Conservation (phyloP, 2,329 filamentous ascomycete species). For the Trichoderma sp. region DNA sequence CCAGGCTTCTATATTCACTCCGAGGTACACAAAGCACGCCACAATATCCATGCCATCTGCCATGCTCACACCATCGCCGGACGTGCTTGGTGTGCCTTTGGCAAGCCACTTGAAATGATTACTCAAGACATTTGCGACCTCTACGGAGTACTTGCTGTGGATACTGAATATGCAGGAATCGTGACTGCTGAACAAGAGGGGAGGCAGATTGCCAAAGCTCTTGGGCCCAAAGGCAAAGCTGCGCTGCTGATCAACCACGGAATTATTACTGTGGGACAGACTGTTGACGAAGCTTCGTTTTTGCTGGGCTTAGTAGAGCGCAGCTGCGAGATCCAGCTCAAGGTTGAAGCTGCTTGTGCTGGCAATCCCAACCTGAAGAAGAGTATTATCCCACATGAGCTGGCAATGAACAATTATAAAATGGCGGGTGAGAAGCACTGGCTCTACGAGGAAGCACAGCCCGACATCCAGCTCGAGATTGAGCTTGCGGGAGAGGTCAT, state of each 20-base stretch:
- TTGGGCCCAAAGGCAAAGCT: constrained; percentile 62
- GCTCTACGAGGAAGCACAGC: constrained; percentile 52
- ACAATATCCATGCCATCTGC: constrained; percentile 68
- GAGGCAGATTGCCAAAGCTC: constrained; percentile 62
- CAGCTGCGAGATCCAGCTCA: constrained; percentile 68
- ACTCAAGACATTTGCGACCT: constrained; percentile 70
- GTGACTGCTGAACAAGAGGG: constrained; percentile 67
- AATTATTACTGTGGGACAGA: constrained; percentile 69
- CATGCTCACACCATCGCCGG: constrained; percentile 70
- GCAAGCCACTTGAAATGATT: constrained; percentile 68
- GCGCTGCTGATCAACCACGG: constrained; percentile 74
- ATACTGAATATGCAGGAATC: constrained; percentile 60
- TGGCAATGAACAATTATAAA: constrained; percentile 45
- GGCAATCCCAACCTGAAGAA: constrained; percentile 47
- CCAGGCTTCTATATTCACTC: constrained; percentile 73
- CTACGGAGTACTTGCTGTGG: constrained; percentile 64
- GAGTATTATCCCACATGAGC: constrained; percentile 46
- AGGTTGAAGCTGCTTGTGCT: constrained; percentile 66
- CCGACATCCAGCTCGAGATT: constrained; percentile 53
- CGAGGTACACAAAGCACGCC: constrained; percentile 67
- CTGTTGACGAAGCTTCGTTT: constrained; percentile 75
- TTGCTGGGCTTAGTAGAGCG: constrained; percentile 70
- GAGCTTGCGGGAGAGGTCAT: constrained; percentile 44
- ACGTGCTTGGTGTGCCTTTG: constrained; percentile 70
- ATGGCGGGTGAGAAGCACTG: constrained; percentile 53